Base-by-base conservation (phyloP, 441 rosid species). In the Theobroma grandiflorum region DNA sequence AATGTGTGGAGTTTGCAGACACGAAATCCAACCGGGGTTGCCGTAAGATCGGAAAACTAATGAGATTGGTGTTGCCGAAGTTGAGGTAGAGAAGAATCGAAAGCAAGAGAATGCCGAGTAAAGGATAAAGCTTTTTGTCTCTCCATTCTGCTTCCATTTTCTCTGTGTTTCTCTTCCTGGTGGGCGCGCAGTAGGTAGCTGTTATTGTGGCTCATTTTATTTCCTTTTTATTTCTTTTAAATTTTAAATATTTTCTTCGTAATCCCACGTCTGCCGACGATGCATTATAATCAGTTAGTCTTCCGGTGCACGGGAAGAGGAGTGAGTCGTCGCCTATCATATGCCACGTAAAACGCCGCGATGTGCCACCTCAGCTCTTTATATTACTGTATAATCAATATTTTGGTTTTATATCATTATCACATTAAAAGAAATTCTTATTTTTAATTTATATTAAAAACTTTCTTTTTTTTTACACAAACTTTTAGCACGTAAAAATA, bases 61-160 rank as follows among this genome's bases (percentile, higher is more conserved):
- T 16, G 71, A 52, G 45, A 62, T 76, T 76, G 31, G 31, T 26
- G 35, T 35, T 18, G 57, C 70, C 78, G 76, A 78, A 83, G 67
- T 42, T 80, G 53, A 88, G 82, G 85, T 83, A 86, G 78, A 88
- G 42, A 67, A 88, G 40, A 57, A 80, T 37, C 40, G 81, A 68
- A 40, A 88, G 22, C 26, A 85, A 59, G 58, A 84, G 63, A 1
- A 67, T 75, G 52, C 91, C 87, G 50, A 82, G 26, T 4, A 83
- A 37, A 58, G 87, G 91, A 75, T 79, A 85, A 8, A 86, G 78
- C 72, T 61, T 82, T 35, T 40, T 77, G 52, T 79, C 81, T 78
- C 85, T 83, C 87, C 89, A 84, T 9, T 35, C 67, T 5, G 81
- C 26, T 14, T 76, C 75, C 87, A 85, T 86, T 75, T 33, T 26